Evolutionary conservation across 2,329 filamentous ascomycete genomes (phyloP).

Genomic region (Helotiales sp.): DNA sequence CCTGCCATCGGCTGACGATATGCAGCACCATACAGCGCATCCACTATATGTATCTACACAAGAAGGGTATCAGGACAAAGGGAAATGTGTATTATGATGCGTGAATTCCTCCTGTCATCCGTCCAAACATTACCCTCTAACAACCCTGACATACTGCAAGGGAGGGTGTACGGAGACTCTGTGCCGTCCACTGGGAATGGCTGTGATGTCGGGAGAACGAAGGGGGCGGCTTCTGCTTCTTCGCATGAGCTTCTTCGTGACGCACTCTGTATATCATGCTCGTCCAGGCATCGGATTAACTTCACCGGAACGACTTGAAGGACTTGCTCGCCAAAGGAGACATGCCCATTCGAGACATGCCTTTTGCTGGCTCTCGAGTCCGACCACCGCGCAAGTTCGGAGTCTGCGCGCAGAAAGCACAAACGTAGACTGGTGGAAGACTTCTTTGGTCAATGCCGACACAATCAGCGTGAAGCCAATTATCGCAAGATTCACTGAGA

Average conservation of each 20-base stretch:
- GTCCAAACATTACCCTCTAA: background rate
- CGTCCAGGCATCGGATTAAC: background rate
- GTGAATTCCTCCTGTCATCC: background rate
- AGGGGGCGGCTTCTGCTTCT: background rate
- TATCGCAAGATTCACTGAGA: slow-evolving; percentile 65
- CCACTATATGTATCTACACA: slow-evolving; percentile 25
- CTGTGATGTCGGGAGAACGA: background rate
- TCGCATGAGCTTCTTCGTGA: background rate
- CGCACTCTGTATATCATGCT: background rate
- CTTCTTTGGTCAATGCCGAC: slow-evolving; percentile 61
- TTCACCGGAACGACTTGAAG: slow-evolving; percentile 50
- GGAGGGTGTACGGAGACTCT: background rate
- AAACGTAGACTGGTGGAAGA: slow-evolving; percentile 67
- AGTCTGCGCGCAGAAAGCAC: slow-evolving; percentile 66
- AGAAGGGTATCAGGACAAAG: slow-evolving; percentile 34
- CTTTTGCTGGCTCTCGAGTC: slow-evolving; percentile 46
- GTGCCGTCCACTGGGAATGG: background rate
- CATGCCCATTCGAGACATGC: slow-evolving; percentile 34
- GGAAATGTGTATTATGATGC: slow-evolving; percentile 16
- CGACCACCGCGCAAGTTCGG: slow-evolving; percentile 58
- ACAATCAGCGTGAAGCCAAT: slow-evolving; percentile 68
- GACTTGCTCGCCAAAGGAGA: slow-evolving; percentile 52
- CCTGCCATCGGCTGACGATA: slow-evolving; percentile 14
- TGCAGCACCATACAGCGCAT: slow-evolving; percentile 16
- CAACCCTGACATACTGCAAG: background rate